Evolutionary conservation across 2,329 filamentous ascomycete species (phyloP), one percentile per base, ranked within the genome.

Genomic region (Mycogone perniciosa): DNA sequence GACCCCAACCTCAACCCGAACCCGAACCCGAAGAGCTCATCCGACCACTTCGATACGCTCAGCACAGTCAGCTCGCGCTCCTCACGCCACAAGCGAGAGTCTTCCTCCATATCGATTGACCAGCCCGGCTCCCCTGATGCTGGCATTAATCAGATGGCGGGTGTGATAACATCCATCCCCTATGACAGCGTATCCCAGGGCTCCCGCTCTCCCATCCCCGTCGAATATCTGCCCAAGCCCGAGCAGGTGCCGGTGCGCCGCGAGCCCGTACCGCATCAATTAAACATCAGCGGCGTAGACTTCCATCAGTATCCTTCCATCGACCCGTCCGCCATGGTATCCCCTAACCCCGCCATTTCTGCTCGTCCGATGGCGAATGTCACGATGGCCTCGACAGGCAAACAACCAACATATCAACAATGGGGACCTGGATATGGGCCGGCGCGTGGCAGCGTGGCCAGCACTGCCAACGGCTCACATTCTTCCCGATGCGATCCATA

Each of bases 231-330:
- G 40, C 84, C 86, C 45, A 81, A 81, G 63, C 71, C 77, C 51
- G 84, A 88, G 55, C 82, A 86, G 63, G 68, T 76, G 59, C 75
- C 81, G 26, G 69, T 75, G 50, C 79, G 83, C 59, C 82, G 83
- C 64, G 87, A 93, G 50, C 86, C 86, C 52, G 76, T 88, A 53
- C 88, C 90, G 31, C 88, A 93, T 67, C 89, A 95, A 62, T 72
- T 95, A 48, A 91, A 89, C 67, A 91, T 89, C 70, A 77, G 76
- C 57, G 81, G 81, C 44, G 73, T 74, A 59, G 91, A 96, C 68
- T 96, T 84, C 64, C 89, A 96, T 71, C 92, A 96, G 64, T 96
- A 96, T 67, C 89, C 90, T 39, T 79, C 79, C 47, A 82, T 87
- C 65, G 84, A 86, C 58, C 73, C 80, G 31, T 69, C 77, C 45